Base-by-base conservation (phyloP, 805 yeast species). In the Wickerhamomyces bovis region DNA sequence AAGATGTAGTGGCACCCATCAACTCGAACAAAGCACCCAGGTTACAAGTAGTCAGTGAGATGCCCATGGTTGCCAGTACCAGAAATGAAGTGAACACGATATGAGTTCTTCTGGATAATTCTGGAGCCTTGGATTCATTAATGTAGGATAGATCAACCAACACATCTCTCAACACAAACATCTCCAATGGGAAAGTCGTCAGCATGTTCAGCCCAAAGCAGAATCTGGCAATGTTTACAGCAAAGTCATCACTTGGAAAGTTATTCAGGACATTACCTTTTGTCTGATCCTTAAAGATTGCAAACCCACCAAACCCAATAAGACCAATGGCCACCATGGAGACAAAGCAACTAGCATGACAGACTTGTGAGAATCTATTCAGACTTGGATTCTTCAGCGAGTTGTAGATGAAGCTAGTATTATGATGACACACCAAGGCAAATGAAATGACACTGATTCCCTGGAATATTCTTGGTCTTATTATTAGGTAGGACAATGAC, bases 391-490 rank as follows among this genome's bases (percentile, higher is more conserved):
- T 77, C 53, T 76, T 77, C 59, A 92, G 74, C 0, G 97, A 88
- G 60, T 87, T 88, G 68, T 83, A 90, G 39, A 90, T 92, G 58
- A 90, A 85, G 25, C 92, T 79, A 0, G 97, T 89, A 62, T 90
- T 90, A 64, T 90, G 98, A 61, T 90, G 98, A 61, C 98, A 90
- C 4, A 90, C 97, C 53, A 92, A 75, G 2, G 98, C 98, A 69
- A 90, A 90, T 1, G 97, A 89, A 28, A 90, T 88, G 43, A 90
- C 96, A n/a, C 94, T 83, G 23, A 90, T 80, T 2, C 97, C 96
- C 64, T 90, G 96, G 61, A 90, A 88, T 4, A 90, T 68, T 38
- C 81, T 80, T 12, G 73, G 64, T 52, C 83, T 83, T 43, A 88
- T 60, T 5, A 87, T 68, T 68, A 77, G 72, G 30, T 73, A 68